phyloP scores from a whole-genome alignment of 768 basidiomycete species.

The Suillus brevipes region DNA sequence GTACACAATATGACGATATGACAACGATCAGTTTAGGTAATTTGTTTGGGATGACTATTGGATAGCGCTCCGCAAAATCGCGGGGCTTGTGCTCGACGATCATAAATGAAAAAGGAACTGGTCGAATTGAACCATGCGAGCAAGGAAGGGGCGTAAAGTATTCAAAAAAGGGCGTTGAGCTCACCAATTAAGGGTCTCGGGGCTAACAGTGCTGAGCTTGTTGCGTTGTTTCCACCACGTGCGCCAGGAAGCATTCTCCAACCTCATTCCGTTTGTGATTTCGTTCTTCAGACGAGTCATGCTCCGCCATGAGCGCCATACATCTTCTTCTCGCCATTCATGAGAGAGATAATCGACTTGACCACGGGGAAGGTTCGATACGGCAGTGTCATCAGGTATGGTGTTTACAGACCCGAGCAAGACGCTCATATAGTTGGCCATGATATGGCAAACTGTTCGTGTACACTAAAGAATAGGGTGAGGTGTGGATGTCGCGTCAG shows the following conservation, averaged over 20 bases:
- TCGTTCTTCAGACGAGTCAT: conserved; percentile 99
- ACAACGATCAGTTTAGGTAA: conserved; percentile 8
- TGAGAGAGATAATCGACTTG: conserved; percentile 99
- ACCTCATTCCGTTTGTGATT: conserved; percentile 89
- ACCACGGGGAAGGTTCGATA: conserved; percentile 82
- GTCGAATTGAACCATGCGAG: not conserved
- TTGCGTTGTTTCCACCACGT: conserved; percentile 99
- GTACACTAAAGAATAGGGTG: not conserved
- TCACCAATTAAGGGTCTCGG: conserved; percentile 98
- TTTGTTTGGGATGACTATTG: not conserved
- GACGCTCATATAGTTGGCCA: conserved; percentile 72
- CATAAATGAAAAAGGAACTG: conserved; percentile 8
- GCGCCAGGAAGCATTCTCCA: conserved; percentile 98
- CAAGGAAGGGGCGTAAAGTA: conserved; percentile 8
- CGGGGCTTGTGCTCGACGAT: conserved; percentile 6
- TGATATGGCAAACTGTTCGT: conserved; percentile 21
- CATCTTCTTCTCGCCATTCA: conserved; percentile 97
- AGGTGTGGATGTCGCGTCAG: not conserved
- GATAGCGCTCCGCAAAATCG: not conserved
- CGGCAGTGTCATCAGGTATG: conserved; percentile 72
- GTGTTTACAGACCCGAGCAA: conserved; percentile 64
- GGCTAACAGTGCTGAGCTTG: conserved; percentile 90
- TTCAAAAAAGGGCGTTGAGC: conserved; percentile 29
- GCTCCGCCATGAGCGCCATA: conserved; percentile 97
- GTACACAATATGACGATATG: conserved; percentile 9